Evolutionary conservation across 2,329 filamentous ascomycete species (phyloP).

Genomic region (Pseudogymnoascus sp.): DNA sequence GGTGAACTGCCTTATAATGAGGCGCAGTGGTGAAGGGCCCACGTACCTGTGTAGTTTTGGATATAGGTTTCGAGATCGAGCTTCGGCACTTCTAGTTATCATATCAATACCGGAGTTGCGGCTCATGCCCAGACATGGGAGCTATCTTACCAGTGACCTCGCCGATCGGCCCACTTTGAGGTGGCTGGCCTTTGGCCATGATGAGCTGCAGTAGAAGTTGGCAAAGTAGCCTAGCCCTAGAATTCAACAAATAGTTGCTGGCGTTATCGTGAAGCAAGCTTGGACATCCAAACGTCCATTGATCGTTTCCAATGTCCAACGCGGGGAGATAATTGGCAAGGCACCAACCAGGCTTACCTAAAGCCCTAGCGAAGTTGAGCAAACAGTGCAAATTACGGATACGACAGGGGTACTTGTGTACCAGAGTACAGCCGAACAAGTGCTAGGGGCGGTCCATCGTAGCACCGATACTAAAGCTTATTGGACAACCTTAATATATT

Average conservation of each 20-base stretch:
- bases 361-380: conserved; percentile 8
- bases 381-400: conserved; percentile 4
- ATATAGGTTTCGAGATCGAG: conserved; percentile 90
- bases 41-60: conserved; percentile 74
- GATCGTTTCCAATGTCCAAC: neutral
- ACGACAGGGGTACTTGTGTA: conserved; percentile 2
- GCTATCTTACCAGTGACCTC: conserved; percentile 9
- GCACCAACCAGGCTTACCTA: conserved; percentile 10
- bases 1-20: neutral
- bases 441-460: neutral
- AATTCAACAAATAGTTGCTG: neutral
- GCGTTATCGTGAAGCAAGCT: conserved; percentile 10
- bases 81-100: conserved; percentile 63
- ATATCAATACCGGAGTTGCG: neutral
- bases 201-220: neutral
- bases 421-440: neutral
- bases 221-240: neutral
- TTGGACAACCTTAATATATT: conserved; percentile 11
- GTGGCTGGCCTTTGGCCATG: neutral
- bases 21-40: neutral
- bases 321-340: neutral
- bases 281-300: neutral
- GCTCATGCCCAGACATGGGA: neutral
- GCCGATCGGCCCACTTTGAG: conserved; percentile 4
- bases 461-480: conserved; percentile 10